A percentile compares a stretch with the other conserved stretches of the same genome.
Conservation (phyloP, 305 asterid species). For the Petunia hybrid region DNA sequence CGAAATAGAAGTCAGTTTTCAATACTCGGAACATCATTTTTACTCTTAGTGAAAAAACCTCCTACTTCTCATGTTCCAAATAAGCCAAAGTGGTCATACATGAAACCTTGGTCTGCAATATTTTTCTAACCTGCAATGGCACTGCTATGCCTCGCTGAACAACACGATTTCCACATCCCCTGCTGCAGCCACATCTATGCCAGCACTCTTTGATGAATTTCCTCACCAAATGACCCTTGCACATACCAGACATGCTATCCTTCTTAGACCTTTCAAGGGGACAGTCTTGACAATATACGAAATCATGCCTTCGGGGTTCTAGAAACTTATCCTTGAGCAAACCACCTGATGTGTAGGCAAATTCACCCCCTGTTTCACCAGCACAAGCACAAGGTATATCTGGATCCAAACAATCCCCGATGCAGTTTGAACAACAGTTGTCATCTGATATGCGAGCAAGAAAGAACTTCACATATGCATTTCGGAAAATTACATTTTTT, state of each 20-base stretch:
- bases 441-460: slow-evolving; percentile 74
- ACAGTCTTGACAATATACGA: slow-evolving; percentile 63
- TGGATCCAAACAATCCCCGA: slow-evolving; percentile 63
- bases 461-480: slow-evolving; percentile 57
- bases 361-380: slow-evolving; percentile 75
- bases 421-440: slow-evolving; percentile 66
- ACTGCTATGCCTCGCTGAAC: slow-evolving; percentile 77
- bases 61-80: slow-evolving; percentile 7
- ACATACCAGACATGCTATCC: slow-evolving; percentile 43
- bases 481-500: slow-evolving; percentile 51
- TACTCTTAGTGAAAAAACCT: background rate
- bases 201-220: slow-evolving; percentile 87
- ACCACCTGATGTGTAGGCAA: slow-evolving; percentile 72
- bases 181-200: slow-evolving; percentile 83
- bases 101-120: background rate
- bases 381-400: slow-evolving; percentile 76
- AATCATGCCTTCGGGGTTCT: slow-evolving; percentile 45
- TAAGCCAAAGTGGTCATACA: background rate
- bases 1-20: background rate
- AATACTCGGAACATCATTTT: background rate
- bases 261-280: slow-evolving; percentile 78
- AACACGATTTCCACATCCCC: slow-evolving; percentile 78
- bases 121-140: slow-evolving; percentile 70
- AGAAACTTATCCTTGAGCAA: slow-evolving; percentile 60
- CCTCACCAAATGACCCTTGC: slow-evolving; percentile 71